Evolutionary conservation across 495 filamentous ascomycete species (phyloP).

Genomic region (Hypoxylon intermedium): DNA sequence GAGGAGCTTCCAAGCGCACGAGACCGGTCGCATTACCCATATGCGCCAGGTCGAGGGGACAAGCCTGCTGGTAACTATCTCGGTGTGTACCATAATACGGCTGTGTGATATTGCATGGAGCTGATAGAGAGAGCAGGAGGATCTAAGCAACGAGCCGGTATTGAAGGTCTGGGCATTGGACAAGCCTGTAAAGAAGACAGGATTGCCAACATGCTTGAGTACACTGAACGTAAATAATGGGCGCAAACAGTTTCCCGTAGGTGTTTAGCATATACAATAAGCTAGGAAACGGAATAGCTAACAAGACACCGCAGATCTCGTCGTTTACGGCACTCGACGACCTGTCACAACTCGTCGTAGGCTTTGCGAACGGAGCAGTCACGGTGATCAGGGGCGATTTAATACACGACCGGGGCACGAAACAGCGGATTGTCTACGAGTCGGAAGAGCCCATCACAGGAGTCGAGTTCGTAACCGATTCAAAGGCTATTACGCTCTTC

Average conservation of each 20-base stretch:
- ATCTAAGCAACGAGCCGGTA: conserved; percentile 82
- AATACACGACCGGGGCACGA: conserved; percentile 94
- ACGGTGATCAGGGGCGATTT: conserved; percentile 92
- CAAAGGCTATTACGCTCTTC: conserved; percentile 76
- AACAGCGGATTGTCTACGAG: conserved; percentile 94
- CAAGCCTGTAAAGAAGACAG: conserved; percentile 92
- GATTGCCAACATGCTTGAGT: conserved; percentile 82
- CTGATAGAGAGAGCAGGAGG: conserved; percentile 60
- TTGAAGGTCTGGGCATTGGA: conserved; percentile 97
- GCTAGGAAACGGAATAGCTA: neutral
- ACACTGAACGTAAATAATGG: conserved; percentile 88
- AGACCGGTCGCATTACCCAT: conserved; percentile 81
- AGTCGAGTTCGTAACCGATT: conserved; percentile 74
- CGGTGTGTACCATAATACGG: conserved; percentile 46
- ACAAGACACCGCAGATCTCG: conserved; percentile 68
- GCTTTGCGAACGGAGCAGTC: conserved; percentile 94
- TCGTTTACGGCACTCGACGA: conserved; percentile 87
- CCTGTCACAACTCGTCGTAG: conserved; percentile 88
- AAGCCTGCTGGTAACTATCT: conserved; percentile 82
- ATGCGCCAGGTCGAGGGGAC: conserved; percentile 94
- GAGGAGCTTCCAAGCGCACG: conserved; percentile 84
- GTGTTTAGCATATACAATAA: conserved; percentile 26
- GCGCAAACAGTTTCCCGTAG: conserved; percentile 87
- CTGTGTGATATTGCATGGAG: neutral
- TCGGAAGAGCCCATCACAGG: conserved; percentile 96